These are phyloP conservation scores for Stereum hirsutum DNA, from an alignment of 1,284 basidiomycete genomes.

Conservation along the genomic window DNA sequence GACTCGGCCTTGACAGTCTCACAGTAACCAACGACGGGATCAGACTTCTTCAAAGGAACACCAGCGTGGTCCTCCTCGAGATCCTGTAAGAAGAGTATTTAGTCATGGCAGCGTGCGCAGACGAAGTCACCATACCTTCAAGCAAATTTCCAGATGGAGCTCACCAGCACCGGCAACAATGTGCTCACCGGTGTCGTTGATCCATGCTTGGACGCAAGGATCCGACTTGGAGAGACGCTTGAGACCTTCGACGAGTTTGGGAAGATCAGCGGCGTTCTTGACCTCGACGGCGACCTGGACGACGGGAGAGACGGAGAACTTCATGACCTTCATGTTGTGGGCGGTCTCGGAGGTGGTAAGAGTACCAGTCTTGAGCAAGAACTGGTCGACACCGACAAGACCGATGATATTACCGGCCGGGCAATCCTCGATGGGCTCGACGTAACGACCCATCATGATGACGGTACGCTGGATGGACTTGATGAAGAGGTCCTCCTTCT, in stretches of 20 bases:
- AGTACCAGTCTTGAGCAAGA: conserved; percentile 99
- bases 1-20: conserved; percentile 98
- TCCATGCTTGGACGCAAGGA: conserved; percentile 97
- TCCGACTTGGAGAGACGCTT: conserved; percentile 99
- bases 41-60: conserved; percentile 98
- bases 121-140: conserved; percentile 64
- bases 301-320: conserved; percentile 99
- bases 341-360: conserved; percentile 97
- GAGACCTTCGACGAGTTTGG: conserved; percentile 99
- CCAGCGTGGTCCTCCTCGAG: conserved; percentile 99
- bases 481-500: conserved; percentile 98
- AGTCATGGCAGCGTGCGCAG: conserved; percentile 1
- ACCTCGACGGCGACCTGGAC: conserved; percentile 99
- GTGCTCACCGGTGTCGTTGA: conserved; percentile 91
- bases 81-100: conserved; percentile 42
- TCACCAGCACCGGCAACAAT: conserved; percentile 99
- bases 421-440: conserved; percentile 99
- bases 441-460: conserved; percentile 99
- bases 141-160: conserved; percentile 98
- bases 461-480: conserved; percentile 99
- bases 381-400: conserved; percentile 99
- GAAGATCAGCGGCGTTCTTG: conserved; percentile 98
- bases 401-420: conserved; percentile 98
- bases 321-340: conserved; percentile 99
- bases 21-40: conserved; percentile 97